Evolutionary conservation across 352 stramenopile genomes (phyloP), one percentile per base, ranked within the genome.

Genomic region (Pythium oligandrum): DNA sequence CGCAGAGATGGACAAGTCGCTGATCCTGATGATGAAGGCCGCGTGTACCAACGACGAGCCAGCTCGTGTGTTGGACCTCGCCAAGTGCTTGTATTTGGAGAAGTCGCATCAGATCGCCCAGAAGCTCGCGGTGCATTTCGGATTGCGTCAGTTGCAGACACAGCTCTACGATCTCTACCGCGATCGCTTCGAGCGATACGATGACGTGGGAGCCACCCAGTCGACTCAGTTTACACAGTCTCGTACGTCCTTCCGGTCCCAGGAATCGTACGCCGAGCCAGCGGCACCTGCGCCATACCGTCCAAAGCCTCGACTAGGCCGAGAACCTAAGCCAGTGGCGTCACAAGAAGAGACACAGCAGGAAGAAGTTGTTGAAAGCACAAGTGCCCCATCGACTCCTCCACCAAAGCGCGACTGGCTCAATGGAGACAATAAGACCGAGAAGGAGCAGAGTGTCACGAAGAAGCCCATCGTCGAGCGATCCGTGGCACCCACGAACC

Each of bases 11-110:
- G 83, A 94, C 56, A 94, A 94, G 64, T 56, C 76, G 1, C 61
- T 94, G 32, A 88, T 94, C 51, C 50, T 94, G 7, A 88, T 91
- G 67, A 87, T 94, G 78, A 90, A 94, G 55, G 73, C 64, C 4
- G 79, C 79, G 30, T 94, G 75, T 51, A 71, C 62, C 11, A 77
- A 71, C 37, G 83, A 94, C 55, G 70, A 90, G 44, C 70, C 81
- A 12, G 71, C 75, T 30, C 73, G 78, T 11, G 79, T 88, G 39
- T 51, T 91, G 6, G 83, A 92, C 50, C 58, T 94, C 55, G 81
- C 81, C 53, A 88, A 88, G 66, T 94, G 83, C 48, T 58, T 94
- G 31, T 71, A 87, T 54, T 53, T 94, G 1, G 79, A 92, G 40
- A 94, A 94, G 51, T 90, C 78, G 0, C 79, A 90, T 37, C 71